Conservation (phyloP, 495 filamentous ascomycete genomes). For the Talaromyces adpressus region DNA sequence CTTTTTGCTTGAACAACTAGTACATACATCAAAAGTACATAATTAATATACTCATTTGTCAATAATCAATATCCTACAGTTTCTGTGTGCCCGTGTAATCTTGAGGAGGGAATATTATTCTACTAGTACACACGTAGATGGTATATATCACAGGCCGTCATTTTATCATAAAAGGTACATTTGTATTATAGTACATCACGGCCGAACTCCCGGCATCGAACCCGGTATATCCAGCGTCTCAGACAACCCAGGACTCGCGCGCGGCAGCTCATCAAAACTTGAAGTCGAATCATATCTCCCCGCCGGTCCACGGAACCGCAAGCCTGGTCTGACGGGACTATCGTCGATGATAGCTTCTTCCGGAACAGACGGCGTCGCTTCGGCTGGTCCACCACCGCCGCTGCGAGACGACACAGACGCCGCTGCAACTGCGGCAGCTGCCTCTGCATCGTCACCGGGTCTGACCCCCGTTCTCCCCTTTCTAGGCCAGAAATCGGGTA, state of each 20-base stretch:
- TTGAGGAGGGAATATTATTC: no score
- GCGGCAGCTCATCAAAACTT: not conserved
- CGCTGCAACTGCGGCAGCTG: slow-evolving; percentile 31
- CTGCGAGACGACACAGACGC: slow-evolving; percentile 20
- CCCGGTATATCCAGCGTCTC: not conserved
- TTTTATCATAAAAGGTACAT: not conserved
- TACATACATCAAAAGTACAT: not conserved
- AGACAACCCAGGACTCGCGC: not conserved
- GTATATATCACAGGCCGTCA: not conserved
- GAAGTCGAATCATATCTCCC: not conserved
- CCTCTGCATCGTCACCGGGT: slow-evolving; percentile 37
- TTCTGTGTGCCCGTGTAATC: no score
- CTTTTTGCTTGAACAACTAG: not conserved
- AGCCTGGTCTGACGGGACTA: not conserved
- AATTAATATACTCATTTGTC: not conserved
- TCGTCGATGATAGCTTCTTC: slow-evolving; percentile 2
- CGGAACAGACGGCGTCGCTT: not conserved
- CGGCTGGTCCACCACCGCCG: slow-evolving; percentile 13
- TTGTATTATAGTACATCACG: not conserved
- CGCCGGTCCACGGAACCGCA: not conserved
- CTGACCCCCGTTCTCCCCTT: slow-evolving; percentile 47
- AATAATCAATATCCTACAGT: not conserved
- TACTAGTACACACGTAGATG: no score
- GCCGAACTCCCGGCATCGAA: not conserved
- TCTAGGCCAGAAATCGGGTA: slow-evolving; percentile 91